Evolutionary conservation across 805 yeast genomes (phyloP), one percentile per base, ranked within the genome.

Genomic region (Tetrapisispora taiwanensis): DNA sequence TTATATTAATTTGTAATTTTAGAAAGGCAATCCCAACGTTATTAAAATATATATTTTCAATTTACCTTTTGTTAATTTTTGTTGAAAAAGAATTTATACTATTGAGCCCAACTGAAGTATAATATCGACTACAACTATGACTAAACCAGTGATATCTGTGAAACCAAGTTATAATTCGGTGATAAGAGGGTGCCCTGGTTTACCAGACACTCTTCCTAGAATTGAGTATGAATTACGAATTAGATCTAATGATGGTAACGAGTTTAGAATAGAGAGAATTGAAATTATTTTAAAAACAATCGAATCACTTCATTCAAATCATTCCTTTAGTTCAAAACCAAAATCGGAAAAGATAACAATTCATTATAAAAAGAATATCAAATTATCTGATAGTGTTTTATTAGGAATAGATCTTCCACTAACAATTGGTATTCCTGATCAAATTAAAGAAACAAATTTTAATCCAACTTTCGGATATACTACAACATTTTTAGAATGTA

Each of bases 121-220:
- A 22, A 22, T 22, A 22, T 22, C 8, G 26, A 28, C 10, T 7
- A 7, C 13, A 28, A 28, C 4, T 14, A 57, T 57, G 53, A 49
- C 62, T 13, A 50, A 52, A 37, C 68, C 68, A 4, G 56, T 62
- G 3, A 55, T 64, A 34, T 60, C 67, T 0, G 36, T 79, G 39
- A 74, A 73, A 43, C 75, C 81, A 3, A 70, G 78, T 32, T 74
- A 73, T 39, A 65, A 68, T 26, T 68, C 76, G n/a, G 63, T 76
- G 0, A 76, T 80, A 1, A 63, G 71, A 41, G 87, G 87, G 3
- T 77, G 83, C 59, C 85, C 86, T 0, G 87, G 87, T 0, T 76
- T 80, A 1, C 76, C 81, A 1, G 71, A 77, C 42, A 78, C 76
- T 3, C 60, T 70, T 40, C 85, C 86, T 2, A 69, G 84, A 26